Evolutionary conservation across 2,329 filamentous ascomycete genomes (phyloP).

Genomic region (Epichloe brachyelytri): DNA sequence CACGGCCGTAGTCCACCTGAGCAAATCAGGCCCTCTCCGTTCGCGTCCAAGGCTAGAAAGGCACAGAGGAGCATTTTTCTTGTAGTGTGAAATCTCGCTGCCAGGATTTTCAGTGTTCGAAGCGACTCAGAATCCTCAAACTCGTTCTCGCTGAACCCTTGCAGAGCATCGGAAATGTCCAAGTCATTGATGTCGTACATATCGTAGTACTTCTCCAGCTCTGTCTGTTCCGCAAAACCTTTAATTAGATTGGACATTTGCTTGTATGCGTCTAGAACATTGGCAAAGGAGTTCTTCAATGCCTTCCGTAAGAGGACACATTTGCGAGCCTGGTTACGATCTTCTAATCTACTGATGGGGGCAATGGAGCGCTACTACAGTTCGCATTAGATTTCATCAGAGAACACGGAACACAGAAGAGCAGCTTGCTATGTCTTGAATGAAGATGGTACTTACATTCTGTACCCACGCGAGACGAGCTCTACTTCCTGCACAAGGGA

Average conservation of each 20-base stretch:
- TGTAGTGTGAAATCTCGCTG: constrained; percentile 66
- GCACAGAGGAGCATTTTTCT: constrained; percentile 81
- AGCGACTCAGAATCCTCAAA: constrained; percentile 68
- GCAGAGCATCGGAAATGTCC: constrained; percentile 58
- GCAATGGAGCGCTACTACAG: constrained; percentile 67
- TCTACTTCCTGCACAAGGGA: constrained; percentile 90
- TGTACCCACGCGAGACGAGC: constrained; percentile 79
- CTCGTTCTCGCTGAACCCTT: constrained; percentile 51
- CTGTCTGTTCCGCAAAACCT: constrained; percentile 62
- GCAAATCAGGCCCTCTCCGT: constrained; percentile 63
- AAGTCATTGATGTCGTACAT: constrained; percentile 68
- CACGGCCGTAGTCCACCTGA: constrained; percentile 65
- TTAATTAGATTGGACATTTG: constrained; percentile 57
- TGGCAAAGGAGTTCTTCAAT: constrained; percentile 56
- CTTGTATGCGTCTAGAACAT: constrained; percentile 59
- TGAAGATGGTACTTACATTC: constrained; percentile 46
- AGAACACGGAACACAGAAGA: too few relatives aligned
- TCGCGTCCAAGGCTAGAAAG: constrained; percentile 75
- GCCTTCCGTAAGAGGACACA: constrained; percentile 68
- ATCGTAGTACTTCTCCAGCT: constrained; percentile 87
- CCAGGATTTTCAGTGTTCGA: constrained; percentile 67
- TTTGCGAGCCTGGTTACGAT: constrained; percentile 62
- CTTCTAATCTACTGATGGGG: constrained; percentile 84
- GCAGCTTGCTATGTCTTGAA: not conserved
- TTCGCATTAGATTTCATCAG: not conserved